Conservation (phyloP, 805 yeast species). For the Dipodascopsis tothii region DNA sequence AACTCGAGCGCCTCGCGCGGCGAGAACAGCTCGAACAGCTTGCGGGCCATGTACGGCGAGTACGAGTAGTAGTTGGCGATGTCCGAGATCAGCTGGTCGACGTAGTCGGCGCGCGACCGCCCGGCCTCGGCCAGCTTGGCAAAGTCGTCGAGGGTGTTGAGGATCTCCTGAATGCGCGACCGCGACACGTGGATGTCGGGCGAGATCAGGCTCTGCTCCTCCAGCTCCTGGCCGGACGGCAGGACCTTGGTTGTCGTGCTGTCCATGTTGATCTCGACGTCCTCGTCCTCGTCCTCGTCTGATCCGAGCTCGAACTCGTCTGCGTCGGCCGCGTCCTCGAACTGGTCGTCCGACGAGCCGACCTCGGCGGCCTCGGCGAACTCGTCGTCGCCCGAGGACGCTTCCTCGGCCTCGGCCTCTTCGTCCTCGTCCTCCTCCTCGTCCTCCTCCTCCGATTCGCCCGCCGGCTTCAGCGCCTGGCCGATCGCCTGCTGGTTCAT, state of each 20-base stretch:
- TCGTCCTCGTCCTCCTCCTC: slow-evolving; percentile 19
- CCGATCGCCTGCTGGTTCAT: slow-evolving; percentile 27
- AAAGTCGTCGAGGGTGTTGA: slow-evolving; percentile 88
- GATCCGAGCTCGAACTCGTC: slow-evolving; percentile 51
- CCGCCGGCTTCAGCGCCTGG: slow-evolving; percentile 23
- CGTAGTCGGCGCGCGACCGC: slow-evolving; percentile 74
- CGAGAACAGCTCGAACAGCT: slow-evolving; percentile 80
- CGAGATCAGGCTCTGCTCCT: slow-evolving; percentile 52
- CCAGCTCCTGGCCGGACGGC: slow-evolving; percentile 43
- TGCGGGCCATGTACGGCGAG: slow-evolving; percentile 84
- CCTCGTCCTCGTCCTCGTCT: slow-evolving; percentile 52
- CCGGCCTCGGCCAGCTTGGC: slow-evolving; percentile 77
- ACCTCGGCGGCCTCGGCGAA: slow-evolving; percentile 19
- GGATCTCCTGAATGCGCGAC: slow-evolving; percentile 91
- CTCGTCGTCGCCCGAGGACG: slow-evolving; percentile 21
- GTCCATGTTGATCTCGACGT: slow-evolving; percentile 48
- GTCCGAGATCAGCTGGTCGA: slow-evolving; percentile 69
- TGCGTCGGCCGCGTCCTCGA: slow-evolving; percentile 16
- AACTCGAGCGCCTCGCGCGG: slow-evolving; percentile 97
- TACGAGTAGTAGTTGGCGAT: slow-evolving; percentile 92
- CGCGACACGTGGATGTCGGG: slow-evolving; percentile 75
- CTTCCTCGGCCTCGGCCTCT: slow-evolving; percentile 22
- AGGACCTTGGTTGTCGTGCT: slow-evolving; percentile 61
- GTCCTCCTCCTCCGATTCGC: slow-evolving; percentile 17
- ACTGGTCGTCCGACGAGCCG: slow-evolving; percentile 19